Conservation (phyloP, 2,329 filamentous ascomycete species). For the Fusarium pseudocircinatum region DNA sequence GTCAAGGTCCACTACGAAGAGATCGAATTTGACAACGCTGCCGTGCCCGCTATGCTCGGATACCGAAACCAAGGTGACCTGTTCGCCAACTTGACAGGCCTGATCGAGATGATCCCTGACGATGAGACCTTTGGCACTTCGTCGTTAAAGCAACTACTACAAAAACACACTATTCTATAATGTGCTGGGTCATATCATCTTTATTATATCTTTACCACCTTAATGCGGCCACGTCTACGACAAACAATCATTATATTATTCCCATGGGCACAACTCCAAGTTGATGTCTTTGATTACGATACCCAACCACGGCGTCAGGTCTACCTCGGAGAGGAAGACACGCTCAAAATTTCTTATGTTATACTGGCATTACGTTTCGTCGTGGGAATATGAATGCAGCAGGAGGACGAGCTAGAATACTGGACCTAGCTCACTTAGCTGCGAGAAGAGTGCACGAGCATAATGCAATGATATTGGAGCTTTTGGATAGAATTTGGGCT, state of each 20-base stretch:
- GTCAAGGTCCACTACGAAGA: constrained; percentile 91
- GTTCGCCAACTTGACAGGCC: constrained; percentile 87
- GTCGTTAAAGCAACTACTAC: constrained; percentile 62
- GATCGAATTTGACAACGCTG: constrained; percentile 91
- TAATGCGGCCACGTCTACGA: constrained; percentile 44
- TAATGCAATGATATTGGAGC: constrained; percentile 21
- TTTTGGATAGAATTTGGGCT: constrained; percentile 24
- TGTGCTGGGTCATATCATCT: constrained; percentile 14
- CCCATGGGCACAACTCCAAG: constrained; percentile 5
- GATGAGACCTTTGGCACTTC: constrained; percentile 67
- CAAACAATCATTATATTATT: constrained; percentile 21
- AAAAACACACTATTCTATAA: constrained; percentile 63
- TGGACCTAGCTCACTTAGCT: constrained; percentile 11
- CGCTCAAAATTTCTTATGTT: constrained; percentile 25
- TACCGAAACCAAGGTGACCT: constrained; percentile 90
- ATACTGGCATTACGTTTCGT: constrained; percentile 9
- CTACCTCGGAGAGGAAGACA: constrained; percentile 21
- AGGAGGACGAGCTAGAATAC: constrained; percentile 6
- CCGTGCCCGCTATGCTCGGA: constrained; percentile 86
- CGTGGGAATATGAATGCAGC: constrained; percentile 16
- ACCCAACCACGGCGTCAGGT: constrained; percentile 30
- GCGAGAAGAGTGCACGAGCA: constrained; percentile 18
- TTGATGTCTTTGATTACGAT: constrained; percentile 39
- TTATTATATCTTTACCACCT: constrained; percentile 15
- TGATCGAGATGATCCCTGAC: constrained; percentile 85